These are phyloP conservation scores for Sutorius australiensis DNA, from an alignment of 768 basidiomycete species.

Conservation along the genomic window DNA sequence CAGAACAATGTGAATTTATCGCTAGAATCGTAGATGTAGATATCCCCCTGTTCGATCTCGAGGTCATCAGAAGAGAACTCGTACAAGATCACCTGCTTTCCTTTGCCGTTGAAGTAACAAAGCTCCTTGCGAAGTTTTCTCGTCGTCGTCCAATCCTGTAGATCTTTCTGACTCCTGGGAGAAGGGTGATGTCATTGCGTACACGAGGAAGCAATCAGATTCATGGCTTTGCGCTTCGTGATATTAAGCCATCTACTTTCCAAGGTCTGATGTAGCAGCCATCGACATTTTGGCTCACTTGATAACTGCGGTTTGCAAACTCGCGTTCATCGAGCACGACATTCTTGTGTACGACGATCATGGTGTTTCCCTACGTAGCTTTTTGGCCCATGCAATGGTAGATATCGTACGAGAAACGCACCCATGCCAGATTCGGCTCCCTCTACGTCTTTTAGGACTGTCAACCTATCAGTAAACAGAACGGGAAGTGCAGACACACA, in stretches of 20 bases:
- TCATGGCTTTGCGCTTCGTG: conserved; percentile 61
- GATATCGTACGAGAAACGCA: conserved; percentile 48
- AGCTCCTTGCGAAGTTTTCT: conserved; percentile 9
- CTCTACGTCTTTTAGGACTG: conserved; percentile 50
- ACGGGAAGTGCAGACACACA: conserved; percentile 26
- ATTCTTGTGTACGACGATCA: conserved; percentile 62
- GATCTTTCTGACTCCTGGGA: conserved; percentile 34
- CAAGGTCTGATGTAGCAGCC: conserved; percentile 25
- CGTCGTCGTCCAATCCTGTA: conserved; percentile 44
- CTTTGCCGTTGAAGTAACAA: neutral
- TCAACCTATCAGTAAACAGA: neutral
- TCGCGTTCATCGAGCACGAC: conserved; percentile 57
- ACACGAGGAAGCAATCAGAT: conserved; percentile 45
- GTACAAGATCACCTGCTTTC: conserved; percentile 39
- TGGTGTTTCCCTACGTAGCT: conserved; percentile 58
- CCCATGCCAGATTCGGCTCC: conserved; percentile 36
- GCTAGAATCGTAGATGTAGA: conserved; percentile 60
- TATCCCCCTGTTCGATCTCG: conserved; percentile 51
- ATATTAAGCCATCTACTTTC: conserved; percentile 55
- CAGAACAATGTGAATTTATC: conserved; percentile 51
- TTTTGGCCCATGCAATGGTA: conserved; percentile 64
- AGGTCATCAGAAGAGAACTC: conserved; percentile 44
- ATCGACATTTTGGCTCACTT: neutral
- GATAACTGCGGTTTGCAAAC: neutral
- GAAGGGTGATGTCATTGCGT: neutral